A percentile compares a stretch with the other conserved stretches of the same genome.
These are phyloP conservation scores for Ophiostoma tasmaniense DNA, from an alignment of 2,329 filamentous ascomycete genomes.

Conservation along the genomic window DNA sequence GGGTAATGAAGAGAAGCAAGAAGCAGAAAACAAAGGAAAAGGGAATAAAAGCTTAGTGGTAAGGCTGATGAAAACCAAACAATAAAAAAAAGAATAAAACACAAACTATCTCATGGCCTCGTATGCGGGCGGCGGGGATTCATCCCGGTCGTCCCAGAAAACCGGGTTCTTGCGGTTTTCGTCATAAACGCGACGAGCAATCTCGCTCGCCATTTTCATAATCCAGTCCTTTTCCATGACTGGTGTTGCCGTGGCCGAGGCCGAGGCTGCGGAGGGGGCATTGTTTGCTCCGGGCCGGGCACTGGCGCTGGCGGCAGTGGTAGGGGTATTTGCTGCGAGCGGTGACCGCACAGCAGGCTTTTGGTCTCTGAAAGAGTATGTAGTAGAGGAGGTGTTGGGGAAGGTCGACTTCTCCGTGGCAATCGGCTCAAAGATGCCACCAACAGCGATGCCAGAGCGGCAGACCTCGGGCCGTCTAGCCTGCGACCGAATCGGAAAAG, in stretches of 20 bases:
- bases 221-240: constrained; percentile 80
- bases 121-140: constrained; percentile 54
- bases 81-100: background rate
- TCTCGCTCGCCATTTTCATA: constrained; percentile 88
- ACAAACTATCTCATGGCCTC: constrained; percentile 29
- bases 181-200: constrained; percentile 78
- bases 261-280: background rate
- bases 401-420: background rate
- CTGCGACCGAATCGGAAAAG: constrained; percentile 6
- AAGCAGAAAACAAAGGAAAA: constrained; percentile 11
- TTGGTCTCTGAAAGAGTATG: background rate
- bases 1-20: background rate
- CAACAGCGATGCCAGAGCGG: constrained; percentile 7
- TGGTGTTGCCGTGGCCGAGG: constrained; percentile 24
- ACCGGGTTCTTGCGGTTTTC: constrained; percentile 58
- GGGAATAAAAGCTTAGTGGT: background rate
- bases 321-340: constrained; percentile 3
- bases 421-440: constrained; percentile 16
- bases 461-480: constrained; percentile 13
- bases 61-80: constrained; percentile 3
- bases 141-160: constrained; percentile 48
- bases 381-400: background rate
- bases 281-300: background rate
- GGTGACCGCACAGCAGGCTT: constrained; percentile 10
- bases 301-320: constrained; percentile 6